These are phyloP conservation scores for Thielaviopsis musarum DNA, from an alignment of 2,329 filamentous ascomycete genomes.

Conservation along the genomic window DNA sequence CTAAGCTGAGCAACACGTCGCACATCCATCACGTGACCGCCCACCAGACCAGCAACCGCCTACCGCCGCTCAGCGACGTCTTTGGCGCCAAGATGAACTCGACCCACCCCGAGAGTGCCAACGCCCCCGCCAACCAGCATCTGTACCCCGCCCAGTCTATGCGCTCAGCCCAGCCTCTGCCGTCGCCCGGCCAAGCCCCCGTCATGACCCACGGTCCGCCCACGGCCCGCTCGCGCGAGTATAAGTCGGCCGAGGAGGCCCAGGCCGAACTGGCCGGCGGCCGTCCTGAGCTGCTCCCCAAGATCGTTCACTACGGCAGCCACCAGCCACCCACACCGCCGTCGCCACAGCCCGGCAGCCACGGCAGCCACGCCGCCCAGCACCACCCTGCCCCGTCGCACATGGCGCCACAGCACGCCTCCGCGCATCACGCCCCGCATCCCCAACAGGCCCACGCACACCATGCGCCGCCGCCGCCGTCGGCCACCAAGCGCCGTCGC, in stretches of 20 bases:
- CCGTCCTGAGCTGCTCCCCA: constrained; percentile 80
- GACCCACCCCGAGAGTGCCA: constrained; percentile 37
- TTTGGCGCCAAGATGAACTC: constrained; percentile 61
- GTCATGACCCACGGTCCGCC: constrained; percentile 29
- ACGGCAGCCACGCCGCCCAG: no score
- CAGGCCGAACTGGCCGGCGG: constrained; percentile 81
- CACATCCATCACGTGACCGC: constrained; percentile 85
- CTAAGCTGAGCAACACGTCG: constrained; percentile 65
- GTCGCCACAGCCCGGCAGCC: constrained; percentile 45
- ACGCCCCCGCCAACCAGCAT: constrained; percentile 13
- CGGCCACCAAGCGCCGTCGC: constrained; percentile 48
- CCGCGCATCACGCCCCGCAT: no score
- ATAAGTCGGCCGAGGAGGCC: constrained; percentile 89
- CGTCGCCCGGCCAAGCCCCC: constrained; percentile 60
- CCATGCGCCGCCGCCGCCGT: constrained; percentile 28
- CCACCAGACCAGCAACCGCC: constrained; percentile 74
- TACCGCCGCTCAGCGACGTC: constrained; percentile 88
- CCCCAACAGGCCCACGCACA: constrained; percentile 21
- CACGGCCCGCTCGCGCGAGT: constrained; percentile 59
- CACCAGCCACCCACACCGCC: constrained; percentile 88
- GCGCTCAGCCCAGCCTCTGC: constrained; percentile 42
- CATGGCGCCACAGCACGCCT: no score
- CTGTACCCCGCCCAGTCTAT: constrained; percentile 41
- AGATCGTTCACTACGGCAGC: constrained; percentile 87
- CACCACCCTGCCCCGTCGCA: no score